These are phyloP conservation scores for Gomphus sp. DNA, from an alignment of 1,284 basidiomycete genomes.

Conservation along the genomic window DNA sequence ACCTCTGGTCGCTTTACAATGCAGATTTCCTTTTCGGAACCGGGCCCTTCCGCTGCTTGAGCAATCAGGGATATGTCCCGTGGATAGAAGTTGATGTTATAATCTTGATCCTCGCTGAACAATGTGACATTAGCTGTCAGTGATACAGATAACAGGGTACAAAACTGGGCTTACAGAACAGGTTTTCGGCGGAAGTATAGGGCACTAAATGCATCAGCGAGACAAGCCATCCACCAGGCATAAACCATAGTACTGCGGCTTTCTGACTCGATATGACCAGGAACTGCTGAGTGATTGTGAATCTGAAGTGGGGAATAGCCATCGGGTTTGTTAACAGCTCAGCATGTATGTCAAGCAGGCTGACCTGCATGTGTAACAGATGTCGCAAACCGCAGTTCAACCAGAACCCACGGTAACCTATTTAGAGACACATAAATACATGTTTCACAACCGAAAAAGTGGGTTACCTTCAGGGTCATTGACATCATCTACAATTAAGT, in stretches of 20 bases:
- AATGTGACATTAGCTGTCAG: constrained; percentile 25
- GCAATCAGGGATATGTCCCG: constrained; percentile 30
- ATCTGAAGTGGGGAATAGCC: constrained; percentile 36
- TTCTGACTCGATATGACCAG: constrained; percentile 59
- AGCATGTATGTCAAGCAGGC: constrained; percentile 16
- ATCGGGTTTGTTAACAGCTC: background rate
- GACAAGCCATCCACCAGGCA: constrained; percentile 69
- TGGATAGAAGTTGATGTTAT: constrained; percentile 74
- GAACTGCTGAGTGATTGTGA: constrained; percentile 70
- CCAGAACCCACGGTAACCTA: constrained; percentile 79
- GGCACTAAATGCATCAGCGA: constrained; percentile 49
- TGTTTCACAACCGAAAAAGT: background rate
- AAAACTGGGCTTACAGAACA: constrained; percentile 47
- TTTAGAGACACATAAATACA: background rate
- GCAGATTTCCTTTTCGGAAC: constrained; percentile 35
- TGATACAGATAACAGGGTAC: constrained; percentile 20
- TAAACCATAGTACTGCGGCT: constrained; percentile 74
- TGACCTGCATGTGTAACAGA: constrained; percentile 63
- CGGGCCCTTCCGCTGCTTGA: constrained; percentile 9
- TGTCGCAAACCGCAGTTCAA: constrained; percentile 66
- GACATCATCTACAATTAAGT: constrained; percentile 45
- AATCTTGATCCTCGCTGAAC: constrained; percentile 48
- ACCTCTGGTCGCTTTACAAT: constrained; percentile 61
- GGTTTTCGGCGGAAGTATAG: constrained; percentile 56
- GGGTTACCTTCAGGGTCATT: constrained; percentile 49